phyloP scores from a whole-genome alignment of 305 asterid genomes.

The Salvia sclarea region DNA sequence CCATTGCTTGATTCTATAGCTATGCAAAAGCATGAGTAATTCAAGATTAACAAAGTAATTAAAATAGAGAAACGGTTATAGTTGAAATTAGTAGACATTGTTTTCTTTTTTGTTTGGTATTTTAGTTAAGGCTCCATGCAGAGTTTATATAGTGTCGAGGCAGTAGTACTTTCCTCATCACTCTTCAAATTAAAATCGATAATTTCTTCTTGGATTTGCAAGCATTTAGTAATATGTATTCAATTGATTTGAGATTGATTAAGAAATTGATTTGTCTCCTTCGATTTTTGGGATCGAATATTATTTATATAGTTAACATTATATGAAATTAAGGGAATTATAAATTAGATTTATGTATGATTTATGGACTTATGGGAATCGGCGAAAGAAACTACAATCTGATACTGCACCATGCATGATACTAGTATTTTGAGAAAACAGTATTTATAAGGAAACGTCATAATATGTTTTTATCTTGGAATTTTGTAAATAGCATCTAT shows the following conservation, averaged over 20 bases:
- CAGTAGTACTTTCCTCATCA: neutral
- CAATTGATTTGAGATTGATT: neutral
- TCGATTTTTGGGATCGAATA: too few species aligned
- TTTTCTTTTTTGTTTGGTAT: neutral
- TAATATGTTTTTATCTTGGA: too few species aligned
- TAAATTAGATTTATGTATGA: too few species aligned
- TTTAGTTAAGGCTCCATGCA: neutral
- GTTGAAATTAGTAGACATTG: constrained; percentile 4
- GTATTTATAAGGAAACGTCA: too few species aligned
- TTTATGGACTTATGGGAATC: too few species aligned
- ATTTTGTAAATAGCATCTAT: too few species aligned
- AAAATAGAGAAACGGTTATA: neutral
- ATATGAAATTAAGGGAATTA: too few species aligned
- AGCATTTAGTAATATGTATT: neutral
- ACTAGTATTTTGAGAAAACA: too few species aligned
- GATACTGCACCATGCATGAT: too few species aligned
- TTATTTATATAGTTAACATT: too few species aligned
- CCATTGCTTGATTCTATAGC: neutral
- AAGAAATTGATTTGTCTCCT: neutral
- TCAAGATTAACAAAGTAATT: constrained; percentile 12
- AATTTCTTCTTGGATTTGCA: neutral
- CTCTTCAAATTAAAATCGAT: neutral
- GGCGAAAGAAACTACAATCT: too few species aligned
- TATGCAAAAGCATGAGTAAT: constrained; percentile 19
- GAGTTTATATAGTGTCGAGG: neutral